These are phyloP conservation scores for Alternaria incomplexa DNA, from an alignment of 2,329 filamentous ascomycete species.

Conservation along the genomic window DNA sequence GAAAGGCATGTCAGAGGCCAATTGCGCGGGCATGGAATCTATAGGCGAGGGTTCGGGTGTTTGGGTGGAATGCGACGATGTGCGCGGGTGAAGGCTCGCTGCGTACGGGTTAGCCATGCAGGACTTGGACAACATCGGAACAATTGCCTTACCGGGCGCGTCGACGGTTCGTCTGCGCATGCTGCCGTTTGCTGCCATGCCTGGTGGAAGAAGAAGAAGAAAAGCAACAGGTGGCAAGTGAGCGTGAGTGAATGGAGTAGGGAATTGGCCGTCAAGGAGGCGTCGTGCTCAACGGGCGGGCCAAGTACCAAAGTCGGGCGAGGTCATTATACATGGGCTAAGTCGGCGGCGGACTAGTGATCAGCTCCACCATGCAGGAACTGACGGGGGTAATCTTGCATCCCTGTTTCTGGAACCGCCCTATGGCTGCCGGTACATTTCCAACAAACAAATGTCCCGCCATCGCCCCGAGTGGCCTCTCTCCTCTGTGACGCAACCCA, in stretches of 20 bases:
- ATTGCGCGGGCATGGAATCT: constrained; percentile 38
- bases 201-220: background rate
- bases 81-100: constrained; percentile 31
- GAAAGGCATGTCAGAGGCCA: constrained; percentile 29
- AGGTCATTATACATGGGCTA: constrained; percentile 20
- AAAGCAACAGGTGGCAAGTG: background rate
- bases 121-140: background rate
- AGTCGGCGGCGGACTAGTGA: constrained; percentile 14
- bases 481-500: background rate
- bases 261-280: constrained; percentile 14
- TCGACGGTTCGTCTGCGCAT: constrained; percentile 29
- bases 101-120: constrained; percentile 17
- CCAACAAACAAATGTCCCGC: constrained; percentile 7
- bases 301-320: constrained; percentile 10
- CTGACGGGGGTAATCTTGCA: constrained; percentile 8
- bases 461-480: background rate
- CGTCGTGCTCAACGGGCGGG: constrained; percentile 2
- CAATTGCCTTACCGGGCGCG: constrained; percentile 28
- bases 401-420: constrained; percentile 21
- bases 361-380: constrained; percentile 25
- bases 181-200: constrained; percentile 36
- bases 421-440: constrained; percentile 19
- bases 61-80: constrained; percentile 33
- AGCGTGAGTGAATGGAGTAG: background rate
- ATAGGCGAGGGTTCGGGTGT: constrained; percentile 35